Conservation (phyloP, 352 stramenopile genomes). For the Pythium coloratum region DNA sequence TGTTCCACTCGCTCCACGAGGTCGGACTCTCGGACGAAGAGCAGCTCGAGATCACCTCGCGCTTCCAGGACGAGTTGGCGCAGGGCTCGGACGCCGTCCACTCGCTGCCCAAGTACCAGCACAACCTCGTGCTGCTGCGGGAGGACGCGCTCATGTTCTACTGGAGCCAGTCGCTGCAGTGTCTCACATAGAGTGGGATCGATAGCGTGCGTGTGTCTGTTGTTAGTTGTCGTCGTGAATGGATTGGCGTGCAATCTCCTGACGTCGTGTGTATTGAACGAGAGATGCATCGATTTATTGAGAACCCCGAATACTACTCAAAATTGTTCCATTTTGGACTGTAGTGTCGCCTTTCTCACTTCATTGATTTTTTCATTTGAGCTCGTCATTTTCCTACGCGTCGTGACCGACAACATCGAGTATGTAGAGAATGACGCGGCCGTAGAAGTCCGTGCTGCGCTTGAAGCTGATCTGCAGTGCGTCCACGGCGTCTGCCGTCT, state of each 20-base stretch:
- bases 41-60: conserved; percentile 62
- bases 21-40: conserved; percentile 62
- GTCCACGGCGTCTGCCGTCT: conserved; percentile 25
- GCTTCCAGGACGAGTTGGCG: conserved; percentile 58
- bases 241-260: conserved; percentile 4
- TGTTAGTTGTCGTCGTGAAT: background rate
- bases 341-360: background rate
- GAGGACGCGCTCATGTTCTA: conserved; percentile 88
- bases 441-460: conserved; percentile 74
- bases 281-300: conserved; percentile 17
- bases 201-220: background rate
- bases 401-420: conserved; percentile 47
- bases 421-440: conserved; percentile 66
- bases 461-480: conserved; percentile 53
- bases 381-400: background rate
- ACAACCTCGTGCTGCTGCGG: conserved; percentile 81
- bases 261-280: conserved; percentile 20
- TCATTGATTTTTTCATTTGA: background rate
- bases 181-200: conserved; percentile 15
- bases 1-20: conserved; percentile 70
- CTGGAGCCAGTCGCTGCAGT: conserved; percentile 75
- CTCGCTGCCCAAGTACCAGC: conserved; percentile 80
- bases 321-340: background rate
- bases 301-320: conserved; percentile 4
- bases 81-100: conserved; percentile 70